These are phyloP conservation scores for Corynascus novoguineensis DNA, from an alignment of 495 filamentous ascomycete genomes.

Conservation along the genomic window DNA sequence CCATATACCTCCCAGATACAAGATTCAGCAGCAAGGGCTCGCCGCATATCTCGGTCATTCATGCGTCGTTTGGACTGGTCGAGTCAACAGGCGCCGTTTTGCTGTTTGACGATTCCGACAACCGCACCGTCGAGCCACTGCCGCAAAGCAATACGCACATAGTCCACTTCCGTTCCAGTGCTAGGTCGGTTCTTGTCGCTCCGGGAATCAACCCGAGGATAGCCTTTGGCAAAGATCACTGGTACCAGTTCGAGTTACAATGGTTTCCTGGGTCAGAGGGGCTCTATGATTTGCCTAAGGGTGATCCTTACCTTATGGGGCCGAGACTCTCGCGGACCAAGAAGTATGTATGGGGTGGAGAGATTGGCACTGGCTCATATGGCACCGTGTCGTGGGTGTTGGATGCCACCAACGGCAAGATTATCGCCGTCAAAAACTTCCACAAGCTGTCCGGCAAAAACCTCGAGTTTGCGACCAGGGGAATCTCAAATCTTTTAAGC, in stretches of 20 bases:
- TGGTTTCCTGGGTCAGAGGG: conserved; percentile 25
- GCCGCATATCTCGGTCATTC: conserved; percentile 20
- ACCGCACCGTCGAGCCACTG: conserved; percentile 22
- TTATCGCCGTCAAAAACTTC: conserved; percentile 34
- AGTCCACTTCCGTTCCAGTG: conserved; percentile 19
- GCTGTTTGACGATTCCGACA: conserved; percentile 23
- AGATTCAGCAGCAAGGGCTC: conserved; percentile 7
- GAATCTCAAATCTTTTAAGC: conserved; percentile 24
- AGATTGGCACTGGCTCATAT: conserved; percentile 30
- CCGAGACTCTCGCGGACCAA: conserved; percentile 19
- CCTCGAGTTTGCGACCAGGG: conserved; percentile 27
- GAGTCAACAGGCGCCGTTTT: conserved; percentile 27
- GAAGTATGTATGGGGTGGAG: conserved; percentile 21
- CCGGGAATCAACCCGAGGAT: conserved; percentile 27
- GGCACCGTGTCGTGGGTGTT: conserved; percentile 28
- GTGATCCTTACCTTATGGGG: conserved; percentile 24
- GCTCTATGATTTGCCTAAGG: conserved; percentile 20
- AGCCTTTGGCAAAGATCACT: conserved; percentile 25
- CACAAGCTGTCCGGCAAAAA: conserved; percentile 30
- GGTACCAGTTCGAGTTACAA: conserved; percentile 29
- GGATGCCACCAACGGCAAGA: conserved; percentile 21
- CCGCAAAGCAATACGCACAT: conserved; percentile 9
- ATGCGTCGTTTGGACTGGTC: conserved; percentile 29
- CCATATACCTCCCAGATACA: conserved; percentile 27
- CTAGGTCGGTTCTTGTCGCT: conserved; percentile 28